phyloP scores from a whole-genome alignment of 768 basidiomycete species.

The Rubroboletus pulcherrimus region DNA sequence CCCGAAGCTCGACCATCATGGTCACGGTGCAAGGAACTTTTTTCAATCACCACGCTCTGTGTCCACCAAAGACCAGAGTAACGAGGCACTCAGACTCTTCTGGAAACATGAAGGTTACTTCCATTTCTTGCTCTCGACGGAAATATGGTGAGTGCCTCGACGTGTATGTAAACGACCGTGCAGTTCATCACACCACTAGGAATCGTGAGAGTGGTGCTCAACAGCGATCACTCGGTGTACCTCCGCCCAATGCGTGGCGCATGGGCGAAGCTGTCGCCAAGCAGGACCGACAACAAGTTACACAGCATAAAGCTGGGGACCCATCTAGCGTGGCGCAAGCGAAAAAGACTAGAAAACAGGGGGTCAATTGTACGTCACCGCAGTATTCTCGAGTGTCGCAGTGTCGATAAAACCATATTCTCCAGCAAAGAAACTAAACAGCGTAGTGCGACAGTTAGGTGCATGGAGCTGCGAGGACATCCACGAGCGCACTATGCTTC shows the following conservation, averaged over 20 bases:
- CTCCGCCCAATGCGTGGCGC: no score
- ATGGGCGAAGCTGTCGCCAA: background rate
- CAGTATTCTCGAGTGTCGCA: background rate
- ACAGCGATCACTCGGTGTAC: background rate
- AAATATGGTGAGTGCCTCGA: constrained; percentile 8
- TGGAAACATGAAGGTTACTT: background rate
- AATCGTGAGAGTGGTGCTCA: background rate
- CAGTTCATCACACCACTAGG: background rate
- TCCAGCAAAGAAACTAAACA: background rate
- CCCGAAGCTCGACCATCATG: background rate
- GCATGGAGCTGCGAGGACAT: constrained; percentile 4
- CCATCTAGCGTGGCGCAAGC: background rate
- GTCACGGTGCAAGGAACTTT: background rate
- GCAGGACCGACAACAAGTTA: no score
- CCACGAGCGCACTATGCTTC: background rate
- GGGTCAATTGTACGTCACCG: background rate
- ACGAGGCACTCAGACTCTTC: constrained; percentile 8
- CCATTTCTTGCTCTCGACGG: constrained; percentile 11
- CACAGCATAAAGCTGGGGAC: no score
- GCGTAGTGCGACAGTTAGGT: constrained; percentile 1
- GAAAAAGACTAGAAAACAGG: background rate
- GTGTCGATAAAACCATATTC: background rate
- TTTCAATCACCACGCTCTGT: background rate
- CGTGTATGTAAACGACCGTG: accelerated
- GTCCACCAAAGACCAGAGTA: background rate